Evolutionary conservation across 306 rosid species (phyloP).

Genomic region (Arachis hypogaea): DNA sequence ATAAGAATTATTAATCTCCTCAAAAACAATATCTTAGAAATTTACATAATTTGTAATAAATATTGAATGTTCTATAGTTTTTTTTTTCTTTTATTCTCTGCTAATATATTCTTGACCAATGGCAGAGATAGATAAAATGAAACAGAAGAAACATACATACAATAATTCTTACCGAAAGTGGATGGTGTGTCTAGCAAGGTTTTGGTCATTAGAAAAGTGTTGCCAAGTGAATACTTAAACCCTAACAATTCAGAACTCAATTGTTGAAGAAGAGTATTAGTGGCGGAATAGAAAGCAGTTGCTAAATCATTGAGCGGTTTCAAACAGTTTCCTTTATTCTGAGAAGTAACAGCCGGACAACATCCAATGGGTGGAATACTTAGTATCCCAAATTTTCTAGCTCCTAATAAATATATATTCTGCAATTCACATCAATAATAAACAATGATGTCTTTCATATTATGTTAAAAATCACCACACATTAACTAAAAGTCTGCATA

Average conservation of each 20-base stretch:
- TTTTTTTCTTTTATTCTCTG: too few relatives aligned
- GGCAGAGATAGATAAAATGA: too few relatives aligned
- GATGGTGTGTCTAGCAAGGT: not conserved
- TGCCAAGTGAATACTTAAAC: conserved; percentile 50
- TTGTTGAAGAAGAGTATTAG: conserved; percentile 15
- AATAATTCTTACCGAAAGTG: conserved; percentile 32
- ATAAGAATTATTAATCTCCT: too few relatives aligned
- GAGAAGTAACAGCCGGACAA: conserved; percentile 40
- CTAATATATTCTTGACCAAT: too few relatives aligned
- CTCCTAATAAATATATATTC: conserved; percentile 53
- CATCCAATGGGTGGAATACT: conserved; percentile 55
- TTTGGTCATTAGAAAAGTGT: conserved; percentile 41
- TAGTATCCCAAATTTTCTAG: conserved; percentile 56
- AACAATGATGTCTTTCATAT: too few relatives aligned
- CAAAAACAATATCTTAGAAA: too few relatives aligned
- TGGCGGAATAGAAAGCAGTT: conserved; percentile 26
- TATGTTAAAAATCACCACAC: too few relatives aligned
- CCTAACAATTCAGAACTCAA: conserved; percentile 43
- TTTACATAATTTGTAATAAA: too few relatives aligned
- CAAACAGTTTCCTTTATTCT: conserved; percentile 32
- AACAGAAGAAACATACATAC: too few relatives aligned
- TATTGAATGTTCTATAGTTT: too few relatives aligned
- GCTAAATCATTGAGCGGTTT: conserved; percentile 46
- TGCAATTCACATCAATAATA: conserved; percentile 11
- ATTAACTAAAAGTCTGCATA: too few relatives aligned